Base-by-base conservation (phyloP, 108 stramenopile genomes). In the Hondaea fermentalgiana region DNA sequence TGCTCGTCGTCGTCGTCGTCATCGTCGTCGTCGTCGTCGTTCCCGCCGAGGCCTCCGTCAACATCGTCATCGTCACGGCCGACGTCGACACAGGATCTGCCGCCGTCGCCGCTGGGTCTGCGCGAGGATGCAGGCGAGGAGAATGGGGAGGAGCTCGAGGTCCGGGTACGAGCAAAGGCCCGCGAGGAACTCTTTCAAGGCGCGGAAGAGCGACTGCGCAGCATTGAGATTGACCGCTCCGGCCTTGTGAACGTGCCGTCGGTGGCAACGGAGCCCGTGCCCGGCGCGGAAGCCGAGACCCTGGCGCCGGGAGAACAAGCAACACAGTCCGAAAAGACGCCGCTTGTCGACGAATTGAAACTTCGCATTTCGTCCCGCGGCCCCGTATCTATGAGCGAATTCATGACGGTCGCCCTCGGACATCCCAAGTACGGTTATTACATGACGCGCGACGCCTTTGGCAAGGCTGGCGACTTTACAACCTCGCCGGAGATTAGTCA, bases 401-500 rank as follows among this genome's bases (percentile, higher is more conserved):
- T 76, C 87, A 89, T 89, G 88, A 23, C 28, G 19, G 44, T 71
- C 64, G 87, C 87, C 16, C 88, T 92, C 10, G 57, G 87, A 72
- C 94, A 95, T 72, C 93, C 92, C 6, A 42, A 44, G 69, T 60
- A 93, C 72, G 94, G 94, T 10, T 95, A 95, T 90, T 95, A 95
- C 89, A 92, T 91, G 72, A 58, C 49, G 23, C 29, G 44, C 19
- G 58, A 89, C 72, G 88, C 92, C 58, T 89, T 99, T 91, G 99
- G 99, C 17, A 89, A 90, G 12, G 87, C 89, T 19, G 99, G 99
- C 25, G 99, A 99, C 88, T 99, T 99, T 90, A 94, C 97, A 25
- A 99, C 99, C 10, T 97, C 99, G 58, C 99, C 99, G 4, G 99
- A 99, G 93, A 92, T 99, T 44, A 96, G 96, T 57, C 97, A 98